phyloP scores from a whole-genome alignment of 768 basidiomycete genomes.

The Daedalea quercina region DNA sequence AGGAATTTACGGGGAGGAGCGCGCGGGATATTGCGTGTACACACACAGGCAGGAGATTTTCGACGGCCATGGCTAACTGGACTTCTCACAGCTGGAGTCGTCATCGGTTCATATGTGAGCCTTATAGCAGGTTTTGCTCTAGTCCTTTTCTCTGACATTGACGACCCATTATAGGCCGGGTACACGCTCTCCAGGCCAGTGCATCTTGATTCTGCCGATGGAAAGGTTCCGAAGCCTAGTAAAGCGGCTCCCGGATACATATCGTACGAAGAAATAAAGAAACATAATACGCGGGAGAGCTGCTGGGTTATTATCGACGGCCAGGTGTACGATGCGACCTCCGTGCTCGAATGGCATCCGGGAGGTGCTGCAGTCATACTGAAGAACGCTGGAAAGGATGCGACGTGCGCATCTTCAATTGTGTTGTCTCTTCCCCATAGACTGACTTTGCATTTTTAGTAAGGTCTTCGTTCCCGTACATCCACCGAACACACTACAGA shows the following conservation, averaged over 20 bases:
- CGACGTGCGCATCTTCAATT: slow-evolving; percentile 62
- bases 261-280: slow-evolving; percentile 34
- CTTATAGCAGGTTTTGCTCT: neutral
- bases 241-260: slow-evolving; percentile 2
- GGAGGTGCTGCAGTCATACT: slow-evolving; percentile 29
- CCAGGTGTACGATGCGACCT: slow-evolving; percentile 27
- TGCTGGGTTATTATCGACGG: slow-evolving; percentile 48
- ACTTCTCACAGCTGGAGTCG: neutral
- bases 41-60: too few relatives aligned
- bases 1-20: too few relatives aligned
- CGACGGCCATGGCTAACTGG: neutral
- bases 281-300: slow-evolving; percentile 49
- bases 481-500: slow-evolving; percentile 11
- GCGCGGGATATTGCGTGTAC: too few relatives aligned
- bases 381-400: slow-evolving; percentile 86
- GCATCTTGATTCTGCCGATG: neutral
- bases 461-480: slow-evolving; percentile 16
- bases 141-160: neutral
- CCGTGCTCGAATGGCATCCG: slow-evolving; percentile 18
- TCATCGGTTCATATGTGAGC: slow-evolving; percentile 1
- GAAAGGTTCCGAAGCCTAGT: neutral
- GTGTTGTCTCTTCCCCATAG: too few relatives aligned
- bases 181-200: neutral
- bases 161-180: neutral
- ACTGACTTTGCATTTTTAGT: neutral